Percentiles rank a stretch among this genome's conserved stretches.
These are phyloP conservation scores for Elsinoe australis DNA, from an alignment of 2,329 filamentous ascomycete species.

Conservation along the genomic window DNA sequence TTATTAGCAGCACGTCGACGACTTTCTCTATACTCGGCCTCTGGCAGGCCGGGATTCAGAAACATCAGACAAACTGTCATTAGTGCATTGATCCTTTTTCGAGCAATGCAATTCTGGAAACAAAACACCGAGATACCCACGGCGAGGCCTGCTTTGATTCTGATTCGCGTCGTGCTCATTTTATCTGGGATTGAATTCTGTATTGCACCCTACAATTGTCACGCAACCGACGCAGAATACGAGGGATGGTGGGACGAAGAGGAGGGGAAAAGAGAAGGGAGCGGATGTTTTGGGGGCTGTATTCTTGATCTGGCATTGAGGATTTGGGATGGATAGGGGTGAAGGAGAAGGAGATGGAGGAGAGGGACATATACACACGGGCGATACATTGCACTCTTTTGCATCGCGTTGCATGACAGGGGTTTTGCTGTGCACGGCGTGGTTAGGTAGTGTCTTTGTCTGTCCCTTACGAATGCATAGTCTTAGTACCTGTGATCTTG, in stretches of 20 bases:
- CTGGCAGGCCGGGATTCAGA: too few species aligned
- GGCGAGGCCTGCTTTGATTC: constrained; percentile 10
- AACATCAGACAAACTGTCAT: too few species aligned
- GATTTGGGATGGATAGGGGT: neutral
- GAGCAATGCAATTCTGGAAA: too few species aligned
- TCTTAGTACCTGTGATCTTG: neutral
- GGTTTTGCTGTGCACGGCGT: too few species aligned
- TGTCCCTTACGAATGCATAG: neutral
- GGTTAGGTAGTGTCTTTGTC: neutral
- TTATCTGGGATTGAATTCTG: neutral
- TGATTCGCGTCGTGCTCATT: constrained; percentile 1
- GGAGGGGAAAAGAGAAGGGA: neutral
- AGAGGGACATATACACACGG: neutral
- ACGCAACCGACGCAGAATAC: too few species aligned
- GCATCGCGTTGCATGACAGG: neutral
- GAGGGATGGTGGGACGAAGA: neutral
- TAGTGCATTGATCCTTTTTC: too few species aligned
- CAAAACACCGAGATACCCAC: constrained; percentile 17
- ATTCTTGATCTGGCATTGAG: neutral
- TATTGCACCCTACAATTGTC: too few species aligned
- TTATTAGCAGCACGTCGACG: neutral
- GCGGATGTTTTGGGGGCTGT: neutral
- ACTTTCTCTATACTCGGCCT: neutral
- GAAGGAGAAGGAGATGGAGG: neutral
- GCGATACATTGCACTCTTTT: neutral